These are phyloP conservation scores for Podila horticola DNA, from an alignment of 192 early-diverging fungal species.

Conservation along the genomic window DNA sequence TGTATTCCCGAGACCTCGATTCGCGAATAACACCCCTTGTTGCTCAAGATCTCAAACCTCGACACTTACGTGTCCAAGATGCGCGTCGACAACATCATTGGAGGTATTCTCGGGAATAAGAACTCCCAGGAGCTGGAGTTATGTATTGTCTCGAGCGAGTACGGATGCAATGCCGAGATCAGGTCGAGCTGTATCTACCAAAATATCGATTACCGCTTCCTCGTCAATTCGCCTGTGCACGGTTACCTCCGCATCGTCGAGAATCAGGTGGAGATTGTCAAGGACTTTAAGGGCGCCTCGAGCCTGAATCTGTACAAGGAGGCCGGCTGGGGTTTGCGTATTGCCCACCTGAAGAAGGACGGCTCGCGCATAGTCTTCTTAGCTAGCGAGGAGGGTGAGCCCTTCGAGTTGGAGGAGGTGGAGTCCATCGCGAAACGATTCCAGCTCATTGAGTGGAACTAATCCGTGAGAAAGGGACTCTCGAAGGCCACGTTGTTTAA, in stretches of 20 bases:
- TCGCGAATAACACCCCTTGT: too few relatives aligned
- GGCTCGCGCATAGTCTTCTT: background rate
- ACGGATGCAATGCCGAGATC: background rate
- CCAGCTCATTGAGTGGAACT: background rate
- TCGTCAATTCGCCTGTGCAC: background rate
- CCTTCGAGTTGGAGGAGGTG: background rate
- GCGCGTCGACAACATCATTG: background rate
- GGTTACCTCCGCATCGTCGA: background rate
- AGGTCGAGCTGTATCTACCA: background rate
- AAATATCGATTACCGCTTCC: background rate
- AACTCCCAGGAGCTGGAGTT: background rate
- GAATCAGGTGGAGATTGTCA: background rate
- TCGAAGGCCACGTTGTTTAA: too few relatives aligned
- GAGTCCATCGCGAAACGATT: background rate
- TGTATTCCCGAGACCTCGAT: background rate
- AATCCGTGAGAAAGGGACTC: background rate
- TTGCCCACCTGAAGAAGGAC: constrained; percentile 1
- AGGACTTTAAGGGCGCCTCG: background rate
- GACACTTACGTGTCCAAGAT: background rate
- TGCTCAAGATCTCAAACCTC: background rate
- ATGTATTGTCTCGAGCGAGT: background rate
- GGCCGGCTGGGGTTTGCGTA: constrained; percentile 18
- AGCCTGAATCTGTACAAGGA: constrained; percentile 4
- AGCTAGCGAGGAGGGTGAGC: background rate
- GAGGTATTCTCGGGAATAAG: background rate